These are phyloP conservation scores for Hyaloscypha hepaticicola DNA, from an alignment of 495 filamentous ascomycete genomes.

Conservation along the genomic window DNA sequence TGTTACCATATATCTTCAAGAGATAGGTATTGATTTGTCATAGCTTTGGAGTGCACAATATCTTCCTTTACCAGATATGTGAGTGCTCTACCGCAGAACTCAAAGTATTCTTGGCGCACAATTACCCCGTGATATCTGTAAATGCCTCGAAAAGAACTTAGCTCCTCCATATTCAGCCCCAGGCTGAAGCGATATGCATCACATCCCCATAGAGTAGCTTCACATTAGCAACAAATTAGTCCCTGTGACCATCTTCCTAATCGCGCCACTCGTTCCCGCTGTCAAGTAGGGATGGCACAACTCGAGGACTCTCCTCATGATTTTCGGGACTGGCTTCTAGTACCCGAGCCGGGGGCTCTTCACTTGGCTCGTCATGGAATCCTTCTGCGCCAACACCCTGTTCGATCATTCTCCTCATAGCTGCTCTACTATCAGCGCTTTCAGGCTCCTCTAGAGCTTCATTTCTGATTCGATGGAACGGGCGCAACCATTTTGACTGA, in stretches of 20 bases:
- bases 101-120: too few relatives aligned
- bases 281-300: constrained; percentile 30
- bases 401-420: constrained; percentile 20
- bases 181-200: background rate
- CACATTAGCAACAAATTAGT: background rate
- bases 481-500: constrained; percentile 10
- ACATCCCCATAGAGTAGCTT: background rate
- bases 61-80: too few relatives aligned
- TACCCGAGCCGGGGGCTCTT: constrained; percentile 1
- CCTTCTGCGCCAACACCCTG: constrained; percentile 26
- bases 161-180: background rate
- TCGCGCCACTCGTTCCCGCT: constrained; percentile 33
- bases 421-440: constrained; percentile 20
- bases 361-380: constrained; percentile 32
- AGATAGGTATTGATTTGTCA: too few relatives aligned
- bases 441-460: constrained; percentile 6
- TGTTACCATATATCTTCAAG: background rate
- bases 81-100: too few relatives aligned
- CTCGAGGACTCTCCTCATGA: constrained; percentile 12
- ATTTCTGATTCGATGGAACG: constrained; percentile 14
- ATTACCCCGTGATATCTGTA: background rate
- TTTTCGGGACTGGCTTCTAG: constrained; percentile 1
- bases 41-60: too few relatives aligned
- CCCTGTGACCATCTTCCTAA: constrained; percentile 7
- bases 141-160: background rate